These are phyloP conservation scores for Furcasterigmium sp. DNA, from an alignment of 2,329 filamentous ascomycete genomes.

Conservation along the genomic window DNA sequence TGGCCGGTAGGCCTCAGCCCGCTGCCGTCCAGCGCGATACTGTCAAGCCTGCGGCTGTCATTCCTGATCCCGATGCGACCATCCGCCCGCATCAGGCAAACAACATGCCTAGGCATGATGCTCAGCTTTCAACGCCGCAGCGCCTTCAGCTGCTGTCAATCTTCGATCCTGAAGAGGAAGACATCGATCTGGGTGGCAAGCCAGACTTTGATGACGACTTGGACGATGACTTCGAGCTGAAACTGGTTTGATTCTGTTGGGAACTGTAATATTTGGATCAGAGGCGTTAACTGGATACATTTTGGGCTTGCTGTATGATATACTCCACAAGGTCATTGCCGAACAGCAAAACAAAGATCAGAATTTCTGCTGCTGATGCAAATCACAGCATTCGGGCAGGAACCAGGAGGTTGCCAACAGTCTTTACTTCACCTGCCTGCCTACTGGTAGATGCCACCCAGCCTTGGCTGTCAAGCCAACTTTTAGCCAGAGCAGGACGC, in stretches of 20 bases:
- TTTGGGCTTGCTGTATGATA: constrained; percentile 10
- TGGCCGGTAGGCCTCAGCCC: constrained; percentile 19
- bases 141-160: constrained; percentile 52
- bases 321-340: constrained; percentile 18
- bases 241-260: constrained; percentile 21
- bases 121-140: constrained; percentile 18
- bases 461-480: too few species aligned
- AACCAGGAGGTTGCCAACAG: too few species aligned
- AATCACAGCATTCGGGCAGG: too few species aligned
- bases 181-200: constrained; percentile 30
- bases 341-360: constrained; percentile 12
- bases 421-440: too few species aligned
- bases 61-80: not conserved
- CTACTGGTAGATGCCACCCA: too few species aligned
- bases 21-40: constrained; percentile 6
- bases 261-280: constrained; percentile 15
- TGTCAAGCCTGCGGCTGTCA: not conserved
- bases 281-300: constrained; percentile 15
- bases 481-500: too few species aligned
- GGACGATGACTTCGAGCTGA: constrained; percentile 52
- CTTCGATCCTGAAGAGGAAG: constrained; percentile 46
- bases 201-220: constrained; percentile 38
- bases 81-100: constrained; percentile 6
- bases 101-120: constrained; percentile 17
- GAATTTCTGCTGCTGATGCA: constrained; percentile 7